Conservation (phyloP, 352 stramenopile genomes). For the Pythium aquatile region DNA sequence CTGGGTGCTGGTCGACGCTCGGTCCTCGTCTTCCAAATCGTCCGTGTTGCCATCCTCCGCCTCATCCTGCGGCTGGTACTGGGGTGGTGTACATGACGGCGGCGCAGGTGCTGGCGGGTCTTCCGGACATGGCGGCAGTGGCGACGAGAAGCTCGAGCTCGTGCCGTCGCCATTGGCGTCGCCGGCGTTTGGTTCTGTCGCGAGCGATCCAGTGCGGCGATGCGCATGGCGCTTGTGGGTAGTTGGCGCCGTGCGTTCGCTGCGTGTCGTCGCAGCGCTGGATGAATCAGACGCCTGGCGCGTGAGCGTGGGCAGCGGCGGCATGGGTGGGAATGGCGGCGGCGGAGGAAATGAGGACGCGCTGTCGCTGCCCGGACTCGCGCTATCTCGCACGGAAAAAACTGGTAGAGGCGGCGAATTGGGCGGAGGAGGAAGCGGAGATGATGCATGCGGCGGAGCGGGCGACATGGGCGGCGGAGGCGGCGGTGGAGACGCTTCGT, state of each 20-base stretch:
- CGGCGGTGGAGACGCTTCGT: constrained; percentile 23
- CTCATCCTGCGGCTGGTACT: constrained; percentile 64
- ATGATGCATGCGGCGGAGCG: constrained; percentile 15
- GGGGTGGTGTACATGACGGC: constrained; percentile 58
- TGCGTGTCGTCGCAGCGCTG: constrained; percentile 1
- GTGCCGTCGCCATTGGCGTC: constrained; percentile 14
- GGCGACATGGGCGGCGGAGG: constrained; percentile 28
- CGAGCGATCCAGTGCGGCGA: constrained; percentile 1
- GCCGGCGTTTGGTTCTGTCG: not conserved
- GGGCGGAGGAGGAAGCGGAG: constrained; percentile 26
- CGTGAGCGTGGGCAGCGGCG: constrained; percentile 14
- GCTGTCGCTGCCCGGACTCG: constrained; percentile 21
- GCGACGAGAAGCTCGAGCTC: constrained; percentile 72
- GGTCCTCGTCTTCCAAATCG: constrained; percentile 40
- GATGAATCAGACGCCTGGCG: constrained; percentile 13
- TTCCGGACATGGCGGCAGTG: constrained; percentile 69
- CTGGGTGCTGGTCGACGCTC: constrained; percentile 22
- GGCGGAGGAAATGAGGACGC: constrained; percentile 18
- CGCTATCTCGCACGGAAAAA: constrained; percentile 12
- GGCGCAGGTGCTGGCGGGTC: constrained; percentile 59
- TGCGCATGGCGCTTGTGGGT: constrained; percentile 1
- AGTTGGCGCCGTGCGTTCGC: not conserved
- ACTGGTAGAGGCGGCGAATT: constrained; percentile 18
- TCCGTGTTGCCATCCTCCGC: constrained; percentile 47
- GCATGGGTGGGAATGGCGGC: constrained; percentile 28